These are phyloP conservation scores for Aquilaria agallochum DNA, from an alignment of 441 rosid genomes.

Conservation along the genomic window DNA sequence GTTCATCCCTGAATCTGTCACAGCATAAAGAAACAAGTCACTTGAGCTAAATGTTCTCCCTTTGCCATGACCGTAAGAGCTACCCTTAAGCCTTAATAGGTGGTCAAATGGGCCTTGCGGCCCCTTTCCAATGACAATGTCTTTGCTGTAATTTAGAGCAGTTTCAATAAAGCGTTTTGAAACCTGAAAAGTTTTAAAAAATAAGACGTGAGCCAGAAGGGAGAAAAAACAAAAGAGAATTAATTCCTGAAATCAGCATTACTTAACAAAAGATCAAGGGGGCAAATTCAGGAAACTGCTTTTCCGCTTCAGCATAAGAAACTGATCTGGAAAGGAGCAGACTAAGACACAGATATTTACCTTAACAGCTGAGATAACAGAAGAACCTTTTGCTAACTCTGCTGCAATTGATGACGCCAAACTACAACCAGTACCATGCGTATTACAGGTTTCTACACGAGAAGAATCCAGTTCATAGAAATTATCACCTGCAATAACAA, in stretches of 20 bases:
- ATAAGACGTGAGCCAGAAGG: conserved; percentile 8
- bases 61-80: conserved; percentile 25
- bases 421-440: conserved; percentile 98
- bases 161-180: conserved; percentile 66
- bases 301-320: not conserved
- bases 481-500: conserved; percentile 45
- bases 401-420: conserved; percentile 97
- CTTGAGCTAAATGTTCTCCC: conserved; percentile 46
- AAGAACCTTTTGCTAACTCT: conserved; percentile 90
- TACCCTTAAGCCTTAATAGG: conserved; percentile 49
- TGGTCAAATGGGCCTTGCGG: conserved; percentile 97
- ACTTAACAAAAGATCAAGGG: not conserved
- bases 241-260: not conserved
- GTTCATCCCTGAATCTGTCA: conserved; percentile 85
- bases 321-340: conserved; percentile 5
- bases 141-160: conserved; percentile 77
- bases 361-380: conserved; percentile 81
- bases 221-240: too few species aligned
- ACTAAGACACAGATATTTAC: conserved; percentile 27
- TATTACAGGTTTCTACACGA: conserved; percentile 72
- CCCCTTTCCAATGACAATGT: conserved; percentile 76
- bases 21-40: conserved; percentile 79
- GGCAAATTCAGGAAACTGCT: not conserved
- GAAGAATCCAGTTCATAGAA: conserved; percentile 60
- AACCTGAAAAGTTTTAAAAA: conserved; percentile 40